Evolutionary conservation across 805 yeast genomes (phyloP).

Genomic region (Wickerhamomyces xylosicus): DNA sequence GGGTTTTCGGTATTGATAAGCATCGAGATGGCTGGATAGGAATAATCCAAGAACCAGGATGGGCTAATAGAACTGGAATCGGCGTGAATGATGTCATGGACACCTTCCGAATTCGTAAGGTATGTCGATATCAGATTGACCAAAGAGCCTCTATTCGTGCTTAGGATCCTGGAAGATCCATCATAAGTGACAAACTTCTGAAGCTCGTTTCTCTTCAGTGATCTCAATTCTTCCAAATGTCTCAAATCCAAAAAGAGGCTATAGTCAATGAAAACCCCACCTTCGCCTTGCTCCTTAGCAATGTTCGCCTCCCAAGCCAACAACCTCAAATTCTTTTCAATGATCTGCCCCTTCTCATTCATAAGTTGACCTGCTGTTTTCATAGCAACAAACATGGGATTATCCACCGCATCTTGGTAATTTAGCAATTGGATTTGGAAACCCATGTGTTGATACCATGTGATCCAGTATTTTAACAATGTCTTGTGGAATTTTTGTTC

Average conservation of each 20-base stretch:
- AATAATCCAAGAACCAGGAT: conserved; percentile 5
- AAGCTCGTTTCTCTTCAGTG: neutral
- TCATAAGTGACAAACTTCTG: conserved; percentile 3
- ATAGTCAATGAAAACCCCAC: conserved; percentile 2
- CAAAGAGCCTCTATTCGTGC: no score
- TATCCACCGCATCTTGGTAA: conserved; percentile 10
- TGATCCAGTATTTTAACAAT: conserved; percentile 10
- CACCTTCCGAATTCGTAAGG: no score
- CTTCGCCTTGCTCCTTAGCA: neutral
- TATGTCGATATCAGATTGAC: no score
- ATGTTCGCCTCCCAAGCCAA: conserved; percentile 11
- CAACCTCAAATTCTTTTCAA: conserved; percentile 12
- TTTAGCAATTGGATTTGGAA: conserved; percentile 10
- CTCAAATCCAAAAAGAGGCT: neutral
- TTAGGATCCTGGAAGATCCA: no score
- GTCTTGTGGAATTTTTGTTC: conserved; percentile 12
- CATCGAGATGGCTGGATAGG: conserved; percentile 6
- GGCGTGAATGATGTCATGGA: no score
- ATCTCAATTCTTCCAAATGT: neutral
- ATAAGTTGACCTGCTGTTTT: conserved; percentile 3
- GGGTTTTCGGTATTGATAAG: conserved; percentile 10
- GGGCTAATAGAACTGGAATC: no score
- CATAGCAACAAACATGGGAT: conserved; percentile 6
- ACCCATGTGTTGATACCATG: conserved; percentile 11
- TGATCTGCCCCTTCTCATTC: conserved; percentile 7